Evolutionary conservation across 2,329 filamentous ascomycete species (phyloP).

Genomic region (Scedosporium minutisporum): DNA sequence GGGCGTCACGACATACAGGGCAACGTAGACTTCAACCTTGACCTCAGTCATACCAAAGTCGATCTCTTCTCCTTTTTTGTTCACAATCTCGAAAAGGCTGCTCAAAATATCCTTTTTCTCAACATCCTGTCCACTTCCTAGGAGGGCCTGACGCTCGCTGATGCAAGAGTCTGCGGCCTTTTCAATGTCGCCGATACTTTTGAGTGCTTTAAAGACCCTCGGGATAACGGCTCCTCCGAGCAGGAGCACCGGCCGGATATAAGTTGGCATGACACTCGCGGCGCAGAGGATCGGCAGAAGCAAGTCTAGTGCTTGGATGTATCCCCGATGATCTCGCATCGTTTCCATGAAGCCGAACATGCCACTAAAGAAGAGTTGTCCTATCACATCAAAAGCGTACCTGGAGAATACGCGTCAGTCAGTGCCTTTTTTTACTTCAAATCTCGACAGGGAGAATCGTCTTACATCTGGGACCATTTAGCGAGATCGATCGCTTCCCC

Average conservation of each 20-base stretch:
- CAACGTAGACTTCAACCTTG: background rate
- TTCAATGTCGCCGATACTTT: background rate
- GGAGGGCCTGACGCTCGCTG: background rate
- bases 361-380: slow-evolving; percentile 2
- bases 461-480: background rate
- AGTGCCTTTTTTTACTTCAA: background rate
- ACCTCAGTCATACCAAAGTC: background rate
- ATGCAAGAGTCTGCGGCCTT: background rate
- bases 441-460: background rate
- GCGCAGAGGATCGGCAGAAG: background rate
- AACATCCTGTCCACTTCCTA: background rate
- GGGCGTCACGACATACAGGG: background rate
- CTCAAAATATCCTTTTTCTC: background rate
- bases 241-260: background rate
- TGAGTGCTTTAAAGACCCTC: background rate
- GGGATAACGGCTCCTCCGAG: background rate
- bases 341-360: slow-evolving; percentile 3
- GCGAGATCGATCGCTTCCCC: background rate
- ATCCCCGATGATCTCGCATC: background rate
- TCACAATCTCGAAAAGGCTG: background rate
- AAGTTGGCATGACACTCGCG: background rate
- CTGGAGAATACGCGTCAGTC: background rate
- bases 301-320: background rate
- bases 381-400: slow-evolving; percentile 2
- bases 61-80: background rate